phyloP scores from a whole-genome alignment of 306 rosid genomes.

The Rosa rugosa region DNA sequence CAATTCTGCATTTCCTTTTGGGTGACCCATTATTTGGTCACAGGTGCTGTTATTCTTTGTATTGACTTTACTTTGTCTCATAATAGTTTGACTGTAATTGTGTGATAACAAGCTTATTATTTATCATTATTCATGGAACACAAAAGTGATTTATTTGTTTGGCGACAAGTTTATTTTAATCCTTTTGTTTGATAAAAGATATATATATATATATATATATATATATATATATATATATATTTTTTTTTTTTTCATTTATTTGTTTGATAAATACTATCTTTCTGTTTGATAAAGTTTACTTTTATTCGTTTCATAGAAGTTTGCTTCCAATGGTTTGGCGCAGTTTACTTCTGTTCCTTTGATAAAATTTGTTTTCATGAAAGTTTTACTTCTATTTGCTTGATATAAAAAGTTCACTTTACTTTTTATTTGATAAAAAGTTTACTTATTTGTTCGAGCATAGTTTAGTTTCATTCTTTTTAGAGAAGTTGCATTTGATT shows the following conservation, averaged over 20 bases:
- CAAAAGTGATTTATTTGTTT: background rate
- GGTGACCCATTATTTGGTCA: conserved; percentile 24
- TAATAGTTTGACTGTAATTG: background rate
- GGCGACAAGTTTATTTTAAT: background rate
- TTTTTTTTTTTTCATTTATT: background rate
- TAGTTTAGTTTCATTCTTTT: background rate
- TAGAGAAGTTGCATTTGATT: background rate
- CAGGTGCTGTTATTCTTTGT: conserved; percentile 9
- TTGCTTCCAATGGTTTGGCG: background rate
- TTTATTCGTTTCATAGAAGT: background rate
- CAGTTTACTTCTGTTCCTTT: background rate
- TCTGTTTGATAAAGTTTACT: background rate
- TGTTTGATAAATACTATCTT: background rate
- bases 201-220: no score
- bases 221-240: background rate
- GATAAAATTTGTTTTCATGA: background rate
- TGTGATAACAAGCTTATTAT: background rate
- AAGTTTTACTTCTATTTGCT: background rate
- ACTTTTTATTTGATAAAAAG: background rate
- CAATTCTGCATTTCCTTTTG: conserved; percentile 16
- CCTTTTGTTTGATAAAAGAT: background rate
- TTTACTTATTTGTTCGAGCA: background rate
- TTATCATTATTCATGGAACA: no score
- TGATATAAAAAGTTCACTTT: background rate
- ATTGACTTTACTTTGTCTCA: background rate